Base-by-base conservation (phyloP, 306 rosid genomes). In the Mimosa pudica region DNA sequence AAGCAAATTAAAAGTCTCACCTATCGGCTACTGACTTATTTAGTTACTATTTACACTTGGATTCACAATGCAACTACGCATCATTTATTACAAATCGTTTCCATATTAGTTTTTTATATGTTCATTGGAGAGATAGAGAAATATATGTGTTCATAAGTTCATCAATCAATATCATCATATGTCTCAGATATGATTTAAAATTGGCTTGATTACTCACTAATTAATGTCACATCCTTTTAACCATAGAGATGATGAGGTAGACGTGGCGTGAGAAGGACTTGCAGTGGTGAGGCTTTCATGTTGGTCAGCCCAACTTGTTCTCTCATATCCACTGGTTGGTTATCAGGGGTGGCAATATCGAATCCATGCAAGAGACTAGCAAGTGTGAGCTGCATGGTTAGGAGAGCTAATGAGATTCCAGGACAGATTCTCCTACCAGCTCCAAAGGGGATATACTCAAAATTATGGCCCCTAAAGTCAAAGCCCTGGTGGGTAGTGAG, bases 371-470 rank as follows among this genome's bases (percentile, higher is more conserved):
- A 45, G 48, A 45, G 48, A 6, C 57, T 71, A 11, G 86, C 91
- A 63, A 86, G 61, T 0, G 54, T 44, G 2, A 82, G 64, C 3
- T 76, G 75, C 70, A 74, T 51, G 10, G 64, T 3, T 18, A 77
- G 85, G 0, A 82, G 77, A 0, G 66, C 83, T 33, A 86, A 77
- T 1, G 75, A 35, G 5, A 84, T 2, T 0, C 74, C 86, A 1
- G 88, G 89, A 1, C 92, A 86, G 4, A 77, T 30, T 86, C 88
- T 74, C 45, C 89, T 66, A 0, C 92, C 89, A 12, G 79, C 74
- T 2, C 88, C 85, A 47, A 88, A 88, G 0, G 89, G 87, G 7
- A 88, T 63, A 10, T 83, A 20, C 9, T 85, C 80, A 47, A 75
- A 86, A 47, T 84, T 12, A 3, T 75, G 72, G 6, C 88, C 88